A percentile compares a stretch with the other conserved stretches of the same genome.
Conservation (phyloP, 257 asterid species). For the Nemophila menziesii region DNA sequence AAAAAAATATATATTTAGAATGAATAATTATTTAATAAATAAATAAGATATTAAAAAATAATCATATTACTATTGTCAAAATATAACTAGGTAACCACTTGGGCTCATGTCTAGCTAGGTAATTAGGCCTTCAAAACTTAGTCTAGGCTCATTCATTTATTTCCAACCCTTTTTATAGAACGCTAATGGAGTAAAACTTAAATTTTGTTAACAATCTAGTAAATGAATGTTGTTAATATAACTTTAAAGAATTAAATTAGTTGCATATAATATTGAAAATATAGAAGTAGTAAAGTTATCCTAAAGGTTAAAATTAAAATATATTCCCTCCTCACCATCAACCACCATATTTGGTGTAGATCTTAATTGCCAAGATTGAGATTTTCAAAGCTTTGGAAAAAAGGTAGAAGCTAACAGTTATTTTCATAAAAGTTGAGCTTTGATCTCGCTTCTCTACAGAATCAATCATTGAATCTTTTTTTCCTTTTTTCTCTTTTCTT, state of each 20-base stretch:
- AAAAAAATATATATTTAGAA: too few species aligned
- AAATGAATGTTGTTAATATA: not conserved
- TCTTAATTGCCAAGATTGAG: slow-evolving; percentile 51
- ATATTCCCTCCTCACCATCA: slow-evolving; percentile 13
- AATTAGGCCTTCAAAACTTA: too few species aligned
- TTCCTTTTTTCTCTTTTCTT: not conserved
- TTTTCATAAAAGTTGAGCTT: slow-evolving; percentile 33
- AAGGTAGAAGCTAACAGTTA: slow-evolving; percentile 66
- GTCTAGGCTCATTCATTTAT: too few species aligned
- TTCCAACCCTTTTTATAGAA: too few species aligned
- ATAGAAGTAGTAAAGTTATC: not conserved
- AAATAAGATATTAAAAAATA: too few species aligned
- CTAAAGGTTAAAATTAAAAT: slow-evolving; percentile 1
- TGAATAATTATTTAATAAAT: too few species aligned
- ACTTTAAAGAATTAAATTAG: not conserved
- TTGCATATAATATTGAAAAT: not conserved
- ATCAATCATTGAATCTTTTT: slow-evolving; percentile 29
- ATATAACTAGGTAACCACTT: too few species aligned
- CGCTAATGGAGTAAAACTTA: too few species aligned
- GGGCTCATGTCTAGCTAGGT: too few species aligned
- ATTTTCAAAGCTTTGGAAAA: slow-evolving; percentile 20
- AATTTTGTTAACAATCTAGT: too few species aligned
- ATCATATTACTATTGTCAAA: too few species aligned
- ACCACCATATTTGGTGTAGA: slow-evolving; percentile 55
- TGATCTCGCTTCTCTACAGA: slow-evolving; percentile 24